phyloP scores from a whole-genome alignment of 257 asterid species.

The Jaltomata sinuosa region DNA sequence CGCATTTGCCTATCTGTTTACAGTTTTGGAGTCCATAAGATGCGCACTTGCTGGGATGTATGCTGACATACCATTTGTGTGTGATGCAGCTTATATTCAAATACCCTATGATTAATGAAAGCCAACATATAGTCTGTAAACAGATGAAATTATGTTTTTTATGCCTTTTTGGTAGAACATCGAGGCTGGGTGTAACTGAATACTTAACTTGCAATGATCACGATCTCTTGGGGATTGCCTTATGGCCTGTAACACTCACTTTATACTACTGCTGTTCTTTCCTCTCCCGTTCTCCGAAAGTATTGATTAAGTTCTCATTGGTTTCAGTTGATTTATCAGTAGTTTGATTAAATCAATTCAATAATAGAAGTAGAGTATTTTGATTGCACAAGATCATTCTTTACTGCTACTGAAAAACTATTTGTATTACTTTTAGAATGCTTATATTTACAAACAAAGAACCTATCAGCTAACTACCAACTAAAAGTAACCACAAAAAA shows the following conservation, averaged over 20 bases:
- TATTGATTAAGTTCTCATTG: not conserved
- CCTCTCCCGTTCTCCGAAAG: not conserved
- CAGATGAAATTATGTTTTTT: not conserved
- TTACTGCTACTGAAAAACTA: not conserved
- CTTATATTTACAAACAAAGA: not conserved
- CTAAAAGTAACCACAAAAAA: not conserved
- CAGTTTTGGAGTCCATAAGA: slow-evolving; percentile 72
- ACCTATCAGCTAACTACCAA: too few species aligned
- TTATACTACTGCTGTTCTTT: not conserved
- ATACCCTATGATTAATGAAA: slow-evolving; percentile 60
- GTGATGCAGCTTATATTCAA: slow-evolving; percentile 93
- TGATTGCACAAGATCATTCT: not conserved
- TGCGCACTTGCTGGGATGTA: slow-evolving; percentile 87
- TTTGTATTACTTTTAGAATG: not conserved
- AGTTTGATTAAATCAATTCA: not conserved
- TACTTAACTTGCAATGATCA: not conserved
- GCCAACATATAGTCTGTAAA: not conserved
- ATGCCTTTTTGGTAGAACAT: not conserved
- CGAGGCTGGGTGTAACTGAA: not conserved
- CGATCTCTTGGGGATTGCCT: not conserved
- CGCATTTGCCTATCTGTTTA: slow-evolving; percentile 67
- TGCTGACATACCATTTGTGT: slow-evolving; percentile 76
- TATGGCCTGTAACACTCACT: not conserved
- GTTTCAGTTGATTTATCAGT: not conserved
- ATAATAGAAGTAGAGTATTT: not conserved